Conservation (phyloP, 495 filamentous ascomycete species). For the Aspergillus mulundensis region DNA sequence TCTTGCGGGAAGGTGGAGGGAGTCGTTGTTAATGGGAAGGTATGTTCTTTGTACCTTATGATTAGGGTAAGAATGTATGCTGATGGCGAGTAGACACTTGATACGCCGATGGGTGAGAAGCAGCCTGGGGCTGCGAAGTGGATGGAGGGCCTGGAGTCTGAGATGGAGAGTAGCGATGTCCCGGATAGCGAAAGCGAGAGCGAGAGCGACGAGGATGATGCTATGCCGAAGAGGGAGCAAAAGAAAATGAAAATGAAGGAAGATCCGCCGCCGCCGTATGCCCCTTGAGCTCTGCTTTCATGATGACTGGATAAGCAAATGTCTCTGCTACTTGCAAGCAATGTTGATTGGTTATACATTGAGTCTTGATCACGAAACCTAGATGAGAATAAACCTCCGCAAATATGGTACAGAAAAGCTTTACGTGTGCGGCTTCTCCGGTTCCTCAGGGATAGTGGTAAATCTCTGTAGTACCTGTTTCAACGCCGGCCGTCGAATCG, state of each 20-base stretch:
- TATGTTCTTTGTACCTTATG: slow-evolving; percentile 5
- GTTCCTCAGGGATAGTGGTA: slow-evolving; percentile 53
- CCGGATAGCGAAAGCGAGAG: slow-evolving; percentile 11
- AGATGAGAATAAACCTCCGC: not conserved
- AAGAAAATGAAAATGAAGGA: not conserved
- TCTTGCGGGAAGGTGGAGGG: not conserved
- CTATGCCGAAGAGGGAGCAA: no score
- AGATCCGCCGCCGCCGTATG: slow-evolving; percentile 25
- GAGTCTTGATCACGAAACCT: not conserved
- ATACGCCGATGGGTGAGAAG: not conserved
- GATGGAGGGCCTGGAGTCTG: slow-evolving; percentile 8
- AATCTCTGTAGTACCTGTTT: slow-evolving; percentile 78
- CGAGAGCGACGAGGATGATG: not conserved
- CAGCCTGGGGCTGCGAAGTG: not conserved
- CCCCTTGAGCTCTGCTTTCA: slow-evolving; percentile 12
- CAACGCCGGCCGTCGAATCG: slow-evolving; percentile 75
- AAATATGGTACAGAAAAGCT: not conserved
- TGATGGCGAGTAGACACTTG: not conserved
- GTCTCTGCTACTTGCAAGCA: not conserved
- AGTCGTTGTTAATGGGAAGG: slow-evolving; percentile 1
- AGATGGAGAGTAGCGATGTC: slow-evolving; percentile 2
- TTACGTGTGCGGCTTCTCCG: slow-evolving; percentile 8
- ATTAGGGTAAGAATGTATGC: not conserved
- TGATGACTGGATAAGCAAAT: not conserved
- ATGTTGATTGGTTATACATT: not conserved